Percentiles rank a stretch among this genome's conserved stretches.
Conservation (phyloP, 495 filamentous ascomycete species). For the Aspergillus sclerotiicarbonarius region DNA sequence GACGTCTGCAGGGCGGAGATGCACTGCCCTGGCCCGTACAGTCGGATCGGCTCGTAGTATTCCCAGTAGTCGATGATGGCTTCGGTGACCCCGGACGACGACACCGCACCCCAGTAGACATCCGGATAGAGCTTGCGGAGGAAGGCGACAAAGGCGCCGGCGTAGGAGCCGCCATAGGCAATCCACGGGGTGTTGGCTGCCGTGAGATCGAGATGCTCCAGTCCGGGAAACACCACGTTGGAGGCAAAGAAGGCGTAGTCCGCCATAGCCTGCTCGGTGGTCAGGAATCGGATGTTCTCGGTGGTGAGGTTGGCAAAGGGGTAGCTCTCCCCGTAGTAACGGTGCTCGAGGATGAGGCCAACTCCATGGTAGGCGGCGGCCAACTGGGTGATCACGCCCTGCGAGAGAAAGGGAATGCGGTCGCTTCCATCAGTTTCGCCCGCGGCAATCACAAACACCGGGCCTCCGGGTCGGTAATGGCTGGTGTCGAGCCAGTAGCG, state of each 20-base stretch:
- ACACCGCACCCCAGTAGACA: slow-evolving; percentile 66
- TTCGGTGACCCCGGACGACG: slow-evolving; percentile 66
- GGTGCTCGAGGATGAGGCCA: slow-evolving; percentile 73
- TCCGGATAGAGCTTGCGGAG: slow-evolving; percentile 67
- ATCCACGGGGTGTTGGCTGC: slow-evolving; percentile 60
- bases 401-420: slow-evolving; percentile 63
- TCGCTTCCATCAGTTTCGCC: slow-evolving; percentile 59
- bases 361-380: slow-evolving; percentile 62
- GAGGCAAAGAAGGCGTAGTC: slow-evolving; percentile 71
- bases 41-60: slow-evolving; percentile 64
- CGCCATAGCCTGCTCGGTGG: slow-evolving; percentile 71
- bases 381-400: slow-evolving; percentile 65
- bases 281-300: slow-evolving; percentile 67
- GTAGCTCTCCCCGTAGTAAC: slow-evolving; percentile 67
- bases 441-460: slow-evolving; percentile 66
- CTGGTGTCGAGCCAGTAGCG: slow-evolving; percentile 73
- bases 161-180: slow-evolving; percentile 73
- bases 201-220: slow-evolving; percentile 61
- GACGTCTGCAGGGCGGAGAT: slow-evolving; percentile 56
- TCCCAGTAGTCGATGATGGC: slow-evolving; percentile 72
- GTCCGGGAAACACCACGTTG: slow-evolving; percentile 61
- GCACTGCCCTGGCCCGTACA: slow-evolving; percentile 55
- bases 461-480: slow-evolving; percentile 66
- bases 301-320: slow-evolving; percentile 58
- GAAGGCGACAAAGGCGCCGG: slow-evolving; percentile 70